Percentiles rank a stretch among this genome's conserved stretches.
Evolutionary conservation across 805 yeast species (phyloP).

Genomic region (Myxozyma sirexii): DNA sequence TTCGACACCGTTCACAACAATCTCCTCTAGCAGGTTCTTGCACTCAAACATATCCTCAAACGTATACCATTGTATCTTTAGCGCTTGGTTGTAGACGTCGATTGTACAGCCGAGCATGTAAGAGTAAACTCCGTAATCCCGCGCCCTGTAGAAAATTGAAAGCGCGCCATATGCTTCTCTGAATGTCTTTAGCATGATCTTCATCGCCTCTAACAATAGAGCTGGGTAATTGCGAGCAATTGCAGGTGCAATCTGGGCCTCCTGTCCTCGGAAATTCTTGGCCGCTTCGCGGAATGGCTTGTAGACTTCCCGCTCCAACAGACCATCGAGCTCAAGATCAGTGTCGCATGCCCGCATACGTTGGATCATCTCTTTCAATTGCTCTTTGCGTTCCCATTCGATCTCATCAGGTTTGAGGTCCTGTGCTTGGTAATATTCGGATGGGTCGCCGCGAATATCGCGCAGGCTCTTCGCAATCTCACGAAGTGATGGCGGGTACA

Average conservation of each 20-base stretch:
- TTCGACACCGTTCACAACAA: slow-evolving; percentile 48
- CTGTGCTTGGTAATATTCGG: neutral
- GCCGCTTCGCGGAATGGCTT: slow-evolving; percentile 25
- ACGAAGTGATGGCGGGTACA: slow-evolving; percentile 27
- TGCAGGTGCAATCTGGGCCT: slow-evolving; percentile 17
- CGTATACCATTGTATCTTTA: slow-evolving; percentile 46
- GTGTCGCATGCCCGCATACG: slow-evolving; percentile 26
- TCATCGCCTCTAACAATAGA: slow-evolving; percentile 28
- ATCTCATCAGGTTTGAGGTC: slow-evolving; percentile 2
- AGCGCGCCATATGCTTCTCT: slow-evolving; percentile 40
- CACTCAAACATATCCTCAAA: slow-evolving; percentile 46
- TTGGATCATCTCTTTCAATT: slow-evolving; percentile 3
- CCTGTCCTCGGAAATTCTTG: slow-evolving; percentile 13
- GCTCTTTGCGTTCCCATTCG: slow-evolving; percentile 22
- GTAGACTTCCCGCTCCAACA: slow-evolving; percentile 23
- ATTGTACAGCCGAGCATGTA: slow-evolving; percentile 46
- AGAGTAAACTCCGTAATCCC: slow-evolving; percentile 43
- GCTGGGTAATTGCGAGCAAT: slow-evolving; percentile 26
- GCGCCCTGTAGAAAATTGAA: slow-evolving; percentile 44
- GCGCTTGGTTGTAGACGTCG: slow-evolving; percentile 46
- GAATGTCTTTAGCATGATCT: slow-evolving; percentile 14
- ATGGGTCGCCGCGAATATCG: neutral
- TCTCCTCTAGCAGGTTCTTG: slow-evolving; percentile 45
- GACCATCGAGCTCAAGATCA: slow-evolving; percentile 13
- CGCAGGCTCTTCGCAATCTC: slow-evolving; percentile 13